Conservation (phyloP, 2,329 filamentous ascomycete genomes). For the Arthrobotrys iridis region DNA sequence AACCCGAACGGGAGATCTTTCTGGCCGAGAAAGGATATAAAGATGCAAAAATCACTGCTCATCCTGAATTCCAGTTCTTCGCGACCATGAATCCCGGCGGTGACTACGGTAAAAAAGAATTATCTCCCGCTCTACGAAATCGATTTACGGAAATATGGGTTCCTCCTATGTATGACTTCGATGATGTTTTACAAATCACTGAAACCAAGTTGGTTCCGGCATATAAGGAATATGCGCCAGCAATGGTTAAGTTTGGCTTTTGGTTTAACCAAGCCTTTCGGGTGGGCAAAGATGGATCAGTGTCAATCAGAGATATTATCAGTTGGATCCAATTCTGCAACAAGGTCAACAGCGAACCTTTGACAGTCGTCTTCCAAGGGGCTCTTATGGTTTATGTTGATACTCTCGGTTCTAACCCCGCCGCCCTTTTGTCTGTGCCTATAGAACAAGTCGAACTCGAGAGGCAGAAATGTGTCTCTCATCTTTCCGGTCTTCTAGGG, state of each 20-base stretch:
- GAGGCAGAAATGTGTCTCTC: slow-evolving; percentile 75
- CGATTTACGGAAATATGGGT: slow-evolving; percentile 99
- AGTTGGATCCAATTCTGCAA: slow-evolving; percentile 96
- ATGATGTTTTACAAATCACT: slow-evolving; percentile 89
- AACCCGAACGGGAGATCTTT: slow-evolving; percentile 83
- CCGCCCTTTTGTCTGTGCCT: slow-evolving; percentile 78
- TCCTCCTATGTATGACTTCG: slow-evolving; percentile 81
- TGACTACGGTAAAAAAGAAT: slow-evolving; percentile 96
- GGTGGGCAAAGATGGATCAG: slow-evolving; percentile 75
- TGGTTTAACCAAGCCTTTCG: slow-evolving; percentile 91
- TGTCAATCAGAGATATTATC: slow-evolving; percentile 91
- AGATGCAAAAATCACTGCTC: slow-evolving; percentile 80
- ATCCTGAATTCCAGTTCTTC: slow-evolving; percentile 88
- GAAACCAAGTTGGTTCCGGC: slow-evolving; percentile 73
- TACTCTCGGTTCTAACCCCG: slow-evolving; percentile 92
- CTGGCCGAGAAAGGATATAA: slow-evolving; percentile 92
- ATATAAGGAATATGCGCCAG: slow-evolving; percentile 69
- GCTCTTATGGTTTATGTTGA: slow-evolving; percentile 96
- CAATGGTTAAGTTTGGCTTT: slow-evolving; percentile 85
- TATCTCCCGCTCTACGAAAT: slow-evolving; percentile 93
- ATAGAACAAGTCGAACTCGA: slow-evolving; percentile 76
- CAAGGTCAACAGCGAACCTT: slow-evolving; percentile 61
- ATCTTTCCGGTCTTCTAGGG: slow-evolving; percentile 74
- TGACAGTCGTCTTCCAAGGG: slow-evolving; percentile 72
- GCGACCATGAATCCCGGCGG: slow-evolving; percentile 99